Percentiles rank a stretch among this genome's conserved stretches.
Evolutionary conservation across 371 early-diverging fungal genomes (phyloP).

Genomic region (Phascolomyces articulosus): DNA sequence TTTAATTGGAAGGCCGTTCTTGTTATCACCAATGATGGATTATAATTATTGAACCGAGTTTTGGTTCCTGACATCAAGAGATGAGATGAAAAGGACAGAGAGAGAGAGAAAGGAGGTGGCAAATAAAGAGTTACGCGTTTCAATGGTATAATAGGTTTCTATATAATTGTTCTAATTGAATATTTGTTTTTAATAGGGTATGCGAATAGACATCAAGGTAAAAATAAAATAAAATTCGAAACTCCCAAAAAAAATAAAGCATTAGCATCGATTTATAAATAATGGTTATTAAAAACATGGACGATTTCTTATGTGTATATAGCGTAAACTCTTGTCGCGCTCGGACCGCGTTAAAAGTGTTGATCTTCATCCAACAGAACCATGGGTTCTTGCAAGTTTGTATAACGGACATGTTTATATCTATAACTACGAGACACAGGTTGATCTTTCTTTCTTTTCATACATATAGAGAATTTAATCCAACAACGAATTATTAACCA

Average conservation of each 20-base stretch:
- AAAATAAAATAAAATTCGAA: no score
- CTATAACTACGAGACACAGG: constrained; percentile 99
- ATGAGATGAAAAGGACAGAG: background rate
- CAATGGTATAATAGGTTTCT: no score
- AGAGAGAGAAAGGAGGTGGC: background rate
- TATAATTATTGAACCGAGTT: no score
- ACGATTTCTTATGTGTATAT: constrained; percentile 2
- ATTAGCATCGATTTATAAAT: background rate
- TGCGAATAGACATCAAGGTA: constrained; percentile 72
- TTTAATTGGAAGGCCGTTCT: no score
- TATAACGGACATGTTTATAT: constrained; percentile 98
- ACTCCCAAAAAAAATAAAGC: no score
- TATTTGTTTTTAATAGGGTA: constrained; percentile 44
- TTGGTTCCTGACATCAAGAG: background rate
- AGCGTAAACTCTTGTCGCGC: constrained; percentile 80
- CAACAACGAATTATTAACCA: no score
- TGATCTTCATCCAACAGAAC: constrained; percentile 99
- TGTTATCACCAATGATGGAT: no score
- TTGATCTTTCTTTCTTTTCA: constrained; percentile 24
- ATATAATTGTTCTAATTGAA: background rate
- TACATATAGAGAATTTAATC: no score
- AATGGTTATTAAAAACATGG: background rate
- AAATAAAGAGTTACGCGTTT: background rate
- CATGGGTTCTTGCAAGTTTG: constrained; percentile 96
- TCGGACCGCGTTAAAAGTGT: constrained; percentile 98